Evolutionary conservation across 1,139 yeast species (phyloP).

Genomic region (Nadsonia starkeyi-henricii): DNA sequence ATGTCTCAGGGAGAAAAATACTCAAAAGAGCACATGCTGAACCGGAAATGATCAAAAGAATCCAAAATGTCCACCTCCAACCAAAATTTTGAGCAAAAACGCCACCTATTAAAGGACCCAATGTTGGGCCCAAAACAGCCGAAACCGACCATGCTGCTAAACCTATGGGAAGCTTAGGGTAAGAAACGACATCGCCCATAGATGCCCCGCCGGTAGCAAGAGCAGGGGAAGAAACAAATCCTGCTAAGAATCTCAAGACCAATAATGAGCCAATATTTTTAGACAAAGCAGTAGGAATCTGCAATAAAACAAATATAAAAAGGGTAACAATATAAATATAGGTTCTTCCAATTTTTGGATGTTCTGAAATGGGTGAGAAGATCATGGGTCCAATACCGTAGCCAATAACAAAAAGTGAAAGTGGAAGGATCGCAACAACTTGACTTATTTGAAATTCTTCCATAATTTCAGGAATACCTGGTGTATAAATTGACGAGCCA

Average conservation of each 20-base stretch:
- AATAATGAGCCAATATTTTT: constrained; percentile 32
- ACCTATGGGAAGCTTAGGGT: constrained; percentile 52
- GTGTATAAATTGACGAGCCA: constrained; percentile 48
- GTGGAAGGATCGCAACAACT: constrained; percentile 32
- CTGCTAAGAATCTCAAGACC: constrained; percentile 63
- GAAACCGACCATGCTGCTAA: constrained; percentile 62
- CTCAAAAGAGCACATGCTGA: constrained; percentile 16
- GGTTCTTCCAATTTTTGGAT: constrained; percentile 38
- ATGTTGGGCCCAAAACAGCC: constrained; percentile 69
- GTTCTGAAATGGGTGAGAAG: constrained; percentile 41
- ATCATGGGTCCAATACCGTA: constrained; percentile 43
- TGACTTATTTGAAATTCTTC: constrained; percentile 30
- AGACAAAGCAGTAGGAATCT: constrained; percentile 30
- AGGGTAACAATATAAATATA: constrained; percentile 39
- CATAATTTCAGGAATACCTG: constrained; percentile 33
- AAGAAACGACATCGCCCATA: constrained; percentile 56
- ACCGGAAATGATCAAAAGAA: constrained; percentile 59
- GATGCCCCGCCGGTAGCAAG: constrained; percentile 80
- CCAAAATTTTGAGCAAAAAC: constrained; percentile 54
- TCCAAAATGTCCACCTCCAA: constrained; percentile 76
- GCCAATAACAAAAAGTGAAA: constrained; percentile 42
- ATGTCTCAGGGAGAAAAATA: constrained; percentile 16
- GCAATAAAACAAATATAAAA: constrained; percentile 17
- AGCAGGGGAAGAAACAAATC: constrained; percentile 71
- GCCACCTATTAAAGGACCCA: constrained; percentile 75